A percentile compares a stretch with the other conserved stretches of the same genome.
Evolutionary conservation across 805 yeast genomes (phyloP).

Genomic region (Diddensiella transvaalensis): DNA sequence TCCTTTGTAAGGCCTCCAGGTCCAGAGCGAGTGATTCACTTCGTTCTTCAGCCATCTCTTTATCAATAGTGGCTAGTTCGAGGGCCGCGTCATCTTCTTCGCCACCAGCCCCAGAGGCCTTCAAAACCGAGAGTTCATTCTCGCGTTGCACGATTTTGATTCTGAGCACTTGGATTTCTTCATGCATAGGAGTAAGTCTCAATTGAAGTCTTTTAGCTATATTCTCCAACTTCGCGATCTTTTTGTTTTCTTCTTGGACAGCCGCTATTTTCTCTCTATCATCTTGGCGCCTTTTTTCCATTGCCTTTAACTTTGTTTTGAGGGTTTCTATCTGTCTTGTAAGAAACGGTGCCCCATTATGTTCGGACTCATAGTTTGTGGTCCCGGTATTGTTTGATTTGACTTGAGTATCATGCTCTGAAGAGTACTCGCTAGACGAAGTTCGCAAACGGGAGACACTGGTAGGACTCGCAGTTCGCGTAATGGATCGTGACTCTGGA

Average conservation of each 20-base stretch:
- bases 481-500: not conserved
- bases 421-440: not conserved
- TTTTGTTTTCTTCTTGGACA: conserved; percentile 24
- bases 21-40: conserved; percentile 27
- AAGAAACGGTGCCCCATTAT: not conserved
- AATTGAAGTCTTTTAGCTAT: conserved; percentile 30
- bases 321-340: conserved; percentile 24
- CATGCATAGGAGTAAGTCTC: conserved; percentile 31
- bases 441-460: not conserved
- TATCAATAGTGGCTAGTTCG: conserved; percentile 34
- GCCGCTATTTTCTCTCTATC: conserved; percentile 24
- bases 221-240: conserved; percentile 25
- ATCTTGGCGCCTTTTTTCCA: conserved; percentile 26
- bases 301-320: conserved; percentile 23
- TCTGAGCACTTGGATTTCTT: conserved; percentile 27
- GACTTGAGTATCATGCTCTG: no score
- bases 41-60: conserved; percentile 37
- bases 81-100: conserved; percentile 30
- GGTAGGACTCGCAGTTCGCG: no score
- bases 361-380: not conserved
- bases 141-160: conserved; percentile 20
- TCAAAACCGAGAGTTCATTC: conserved; percentile 17
- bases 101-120: conserved; percentile 22
- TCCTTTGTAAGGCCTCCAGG: conserved; percentile 19
- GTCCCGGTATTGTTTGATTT: not conserved